phyloP scores from a whole-genome alignment of 371 early-diverging fungal genomes.

The Mucor ambiguus region DNA sequence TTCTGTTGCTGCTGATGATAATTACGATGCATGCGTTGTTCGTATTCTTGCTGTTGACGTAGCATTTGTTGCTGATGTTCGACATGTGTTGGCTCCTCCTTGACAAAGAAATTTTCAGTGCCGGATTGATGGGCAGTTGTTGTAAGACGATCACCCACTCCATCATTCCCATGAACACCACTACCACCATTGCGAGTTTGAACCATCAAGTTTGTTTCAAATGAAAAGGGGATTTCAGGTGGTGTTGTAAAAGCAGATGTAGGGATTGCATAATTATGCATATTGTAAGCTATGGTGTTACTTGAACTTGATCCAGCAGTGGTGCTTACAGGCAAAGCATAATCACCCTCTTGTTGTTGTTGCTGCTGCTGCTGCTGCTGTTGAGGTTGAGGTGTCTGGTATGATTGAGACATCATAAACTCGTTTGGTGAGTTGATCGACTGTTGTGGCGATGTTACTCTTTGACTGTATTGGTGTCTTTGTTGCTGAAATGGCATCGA shows the following conservation, averaged over 20 bases:
- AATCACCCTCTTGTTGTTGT: conserved; percentile 8
- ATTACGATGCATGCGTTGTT: conserved; percentile 23
- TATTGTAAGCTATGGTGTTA: conserved; percentile 13
- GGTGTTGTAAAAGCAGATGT: conserved; percentile 20
- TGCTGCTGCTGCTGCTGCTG: conserved; percentile 7
- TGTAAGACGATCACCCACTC: conserved; percentile 2
- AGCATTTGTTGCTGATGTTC: conserved; percentile 17
- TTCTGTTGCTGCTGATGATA: conserved; percentile 15
- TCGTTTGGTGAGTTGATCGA: conserved; percentile 22
- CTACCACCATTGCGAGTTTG: background rate
- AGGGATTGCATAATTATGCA: conserved; percentile 20
- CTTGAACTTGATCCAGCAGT: background rate
- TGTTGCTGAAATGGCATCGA: conserved; percentile 32
- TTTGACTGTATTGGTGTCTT: conserved; percentile 2
- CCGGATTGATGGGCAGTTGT: background rate
- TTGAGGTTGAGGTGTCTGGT: conserved; percentile 24
- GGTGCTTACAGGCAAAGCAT: conserved; percentile 4
- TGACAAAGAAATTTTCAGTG: conserved; percentile 11
- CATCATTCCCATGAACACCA: background rate
- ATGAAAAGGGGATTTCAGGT: conserved; percentile 19
- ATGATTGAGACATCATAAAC: conserved; percentile 23
- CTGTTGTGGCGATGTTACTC: conserved; percentile 25
- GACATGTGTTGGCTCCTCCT: conserved; percentile 20
- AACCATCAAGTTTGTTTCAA: conserved; percentile 12
- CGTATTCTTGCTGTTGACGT: conserved; percentile 23